A percentile compares a stretch with the other conserved stretches of the same genome.
Conservation (phyloP, 257 asterid species). For the Gentiana straminea region DNA sequence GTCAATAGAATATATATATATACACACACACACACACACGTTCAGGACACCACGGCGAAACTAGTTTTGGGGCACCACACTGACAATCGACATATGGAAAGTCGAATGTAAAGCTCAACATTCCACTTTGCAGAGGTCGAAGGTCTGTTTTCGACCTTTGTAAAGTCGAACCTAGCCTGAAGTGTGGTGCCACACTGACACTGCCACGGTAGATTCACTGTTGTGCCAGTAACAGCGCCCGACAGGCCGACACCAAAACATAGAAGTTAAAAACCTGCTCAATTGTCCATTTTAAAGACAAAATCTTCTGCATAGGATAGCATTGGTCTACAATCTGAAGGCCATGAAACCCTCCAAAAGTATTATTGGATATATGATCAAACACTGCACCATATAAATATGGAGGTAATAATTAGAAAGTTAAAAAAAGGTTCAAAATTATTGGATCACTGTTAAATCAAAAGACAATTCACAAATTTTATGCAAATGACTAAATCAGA, state of each 20-base stretch:
- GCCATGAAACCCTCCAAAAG: slow-evolving; percentile 46
- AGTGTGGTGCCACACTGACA: too few relatives aligned
- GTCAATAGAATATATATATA: not conserved
- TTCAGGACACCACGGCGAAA: too few relatives aligned
- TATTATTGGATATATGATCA: slow-evolving; percentile 40
- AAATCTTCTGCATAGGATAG: slow-evolving; percentile 79
- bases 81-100: too few relatives aligned
- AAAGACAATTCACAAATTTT: not conserved
- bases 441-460: not conserved
- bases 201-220: too few relatives aligned
- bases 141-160: too few relatives aligned
- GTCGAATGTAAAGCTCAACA: too few relatives aligned
- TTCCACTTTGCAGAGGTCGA: too few relatives aligned
- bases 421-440: not conserved
- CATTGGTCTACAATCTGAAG: slow-evolving; percentile 72
- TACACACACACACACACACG: too few relatives aligned
- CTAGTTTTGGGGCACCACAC: too few relatives aligned
- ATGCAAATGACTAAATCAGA: not conserved
- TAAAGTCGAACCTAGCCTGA: too few relatives aligned
- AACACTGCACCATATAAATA: slow-evolving; percentile 36
- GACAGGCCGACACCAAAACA: too few relatives aligned
- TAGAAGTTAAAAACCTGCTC: slow-evolving; percentile 53
- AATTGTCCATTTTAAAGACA: slow-evolving; percentile 48
- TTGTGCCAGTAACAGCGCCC: too few relatives aligned
- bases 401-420: not conserved